Evolutionary conservation across 1,284 basidiomycete genomes (phyloP).

Genomic region (Ceraceosorus bombacis): DNA sequence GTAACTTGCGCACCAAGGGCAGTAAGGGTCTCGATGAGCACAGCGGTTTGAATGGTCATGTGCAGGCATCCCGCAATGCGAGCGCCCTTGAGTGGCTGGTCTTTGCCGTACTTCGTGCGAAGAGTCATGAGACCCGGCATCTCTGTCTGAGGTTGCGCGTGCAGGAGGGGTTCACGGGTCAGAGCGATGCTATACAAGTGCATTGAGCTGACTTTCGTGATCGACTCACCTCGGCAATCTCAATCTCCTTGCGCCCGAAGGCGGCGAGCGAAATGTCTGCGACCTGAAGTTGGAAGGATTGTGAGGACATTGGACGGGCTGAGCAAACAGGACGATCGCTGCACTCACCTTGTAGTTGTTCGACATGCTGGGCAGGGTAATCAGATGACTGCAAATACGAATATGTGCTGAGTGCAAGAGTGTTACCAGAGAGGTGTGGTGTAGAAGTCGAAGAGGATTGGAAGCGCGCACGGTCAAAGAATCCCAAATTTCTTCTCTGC

Average conservation of each 20-base stretch:
- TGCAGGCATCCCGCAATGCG: conserved; percentile 70
- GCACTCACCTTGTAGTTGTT: conserved; percentile 14
- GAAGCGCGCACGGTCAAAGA: too few relatives aligned
- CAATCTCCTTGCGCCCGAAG: conserved; percentile 95
- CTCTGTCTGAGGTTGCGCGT: conserved; percentile 22
- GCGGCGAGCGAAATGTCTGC: conserved; percentile 89
- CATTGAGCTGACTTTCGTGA: not conserved
- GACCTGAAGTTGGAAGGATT: conserved; percentile 29
- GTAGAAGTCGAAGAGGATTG: too few relatives aligned
- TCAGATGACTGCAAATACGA: too few relatives aligned
- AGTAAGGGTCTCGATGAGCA: conserved; percentile 56
- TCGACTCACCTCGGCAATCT: conserved; percentile 77
- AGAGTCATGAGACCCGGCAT: conserved; percentile 48
- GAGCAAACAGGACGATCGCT: not conserved
- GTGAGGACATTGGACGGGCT: not conserved
- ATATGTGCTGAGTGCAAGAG: too few relatives aligned
- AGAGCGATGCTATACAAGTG: not conserved
- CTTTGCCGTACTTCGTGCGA: conserved; percentile 61
- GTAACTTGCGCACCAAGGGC: conserved; percentile 93
- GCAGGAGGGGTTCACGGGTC: too few relatives aligned
- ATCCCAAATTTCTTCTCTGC: too few relatives aligned
- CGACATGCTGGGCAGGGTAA: conserved; percentile 10
- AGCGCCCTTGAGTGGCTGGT: conserved; percentile 85
- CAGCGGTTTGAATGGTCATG: conserved; percentile 82
- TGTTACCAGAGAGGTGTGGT: too few relatives aligned